These are phyloP conservation scores for Apophysomyces ossiformis DNA, from an alignment of 371 early-diverging fungal genomes.

Conservation along the genomic window DNA sequence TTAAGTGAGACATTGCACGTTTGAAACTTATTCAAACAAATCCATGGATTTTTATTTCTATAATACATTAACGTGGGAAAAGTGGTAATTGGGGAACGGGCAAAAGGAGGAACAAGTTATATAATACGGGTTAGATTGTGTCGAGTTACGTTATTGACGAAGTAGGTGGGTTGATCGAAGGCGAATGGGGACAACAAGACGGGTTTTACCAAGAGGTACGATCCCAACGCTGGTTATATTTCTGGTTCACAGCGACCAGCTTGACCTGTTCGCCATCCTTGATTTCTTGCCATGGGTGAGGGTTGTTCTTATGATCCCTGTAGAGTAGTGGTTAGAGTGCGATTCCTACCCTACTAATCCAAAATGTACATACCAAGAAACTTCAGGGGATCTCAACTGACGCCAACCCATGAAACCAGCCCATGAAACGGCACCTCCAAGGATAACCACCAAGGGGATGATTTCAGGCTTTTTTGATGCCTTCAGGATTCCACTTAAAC, in stretches of 20 bases:
- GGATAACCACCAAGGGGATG: constrained; percentile 34
- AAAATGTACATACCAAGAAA: constrained; percentile 32
- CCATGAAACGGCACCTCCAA: constrained; percentile 33
- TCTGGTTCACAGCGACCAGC: constrained; percentile 40
- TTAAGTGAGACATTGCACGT: too few species aligned
- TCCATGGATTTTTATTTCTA: too few species aligned
- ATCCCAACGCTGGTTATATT: constrained; percentile 40
- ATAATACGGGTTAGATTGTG: too few species aligned
- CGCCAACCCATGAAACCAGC: constrained; percentile 33
- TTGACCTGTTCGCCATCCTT: constrained; percentile 51
- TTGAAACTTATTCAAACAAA: too few species aligned
- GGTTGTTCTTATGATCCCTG: constrained; percentile 36
- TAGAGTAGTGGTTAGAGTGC: neutral
- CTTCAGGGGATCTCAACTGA: constrained; percentile 44
- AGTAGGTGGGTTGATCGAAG: too few species aligned
- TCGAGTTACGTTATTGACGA: too few species aligned
- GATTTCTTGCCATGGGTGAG: constrained; percentile 46
- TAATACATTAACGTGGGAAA: too few species aligned
- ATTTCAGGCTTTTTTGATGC: constrained; percentile 41
- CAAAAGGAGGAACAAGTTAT: too few species aligned
- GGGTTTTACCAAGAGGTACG: constrained; percentile 35
- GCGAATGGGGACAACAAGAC: neutral
- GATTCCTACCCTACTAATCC: neutral
- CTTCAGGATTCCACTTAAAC: constrained; percentile 30
- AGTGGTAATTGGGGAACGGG: too few species aligned